A percentile compares a stretch with the other conserved stretches of the same genome.
Evolutionary conservation across 495 filamentous ascomycete species (phyloP).

Genomic region (Penicillium robsamsonii): DNA sequence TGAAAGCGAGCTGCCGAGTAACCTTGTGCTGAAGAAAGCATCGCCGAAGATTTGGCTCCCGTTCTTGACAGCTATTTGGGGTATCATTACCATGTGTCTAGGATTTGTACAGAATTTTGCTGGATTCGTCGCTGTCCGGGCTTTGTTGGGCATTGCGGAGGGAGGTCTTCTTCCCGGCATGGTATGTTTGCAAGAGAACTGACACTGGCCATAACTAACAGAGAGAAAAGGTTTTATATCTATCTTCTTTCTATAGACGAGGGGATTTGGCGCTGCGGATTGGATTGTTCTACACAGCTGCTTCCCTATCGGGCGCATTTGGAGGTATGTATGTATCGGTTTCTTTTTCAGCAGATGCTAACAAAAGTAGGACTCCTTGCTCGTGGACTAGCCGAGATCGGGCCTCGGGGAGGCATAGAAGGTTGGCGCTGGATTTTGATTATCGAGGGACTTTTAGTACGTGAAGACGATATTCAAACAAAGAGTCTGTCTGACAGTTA

Average conservation of each 20-base stretch:
- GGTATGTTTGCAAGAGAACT: conserved; percentile 31
- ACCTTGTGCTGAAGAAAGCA: conserved; percentile 43
- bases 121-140: conserved; percentile 57
- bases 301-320: conserved; percentile 68
- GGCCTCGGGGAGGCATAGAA: conserved; percentile 43
- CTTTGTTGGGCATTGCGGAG: conserved; percentile 59
- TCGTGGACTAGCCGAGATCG: conserved; percentile 65
- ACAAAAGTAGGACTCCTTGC: conserved; percentile 56
- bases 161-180: conserved; percentile 70
- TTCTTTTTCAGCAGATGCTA: background rate
- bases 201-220: background rate
- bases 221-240: conserved; percentile 54
- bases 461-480: background rate
- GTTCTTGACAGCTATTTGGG: conserved; percentile 62
- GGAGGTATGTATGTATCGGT: conserved; percentile 42
- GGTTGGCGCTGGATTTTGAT: conserved; percentile 67
- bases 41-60: conserved; percentile 65
- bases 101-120: conserved; percentile 47
- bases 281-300: conserved; percentile 73
- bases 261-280: conserved; percentile 68
- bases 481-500: background rate
- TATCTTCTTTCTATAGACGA: conserved; percentile 71
- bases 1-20: conserved; percentile 43
- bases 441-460: conserved; percentile 59
- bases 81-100: conserved; percentile 53